Evolutionary conservation across 768 basidiomycete genomes (phyloP), one percentile per base, ranked within the genome.

Genomic region (Suillus clintonianus): DNA sequence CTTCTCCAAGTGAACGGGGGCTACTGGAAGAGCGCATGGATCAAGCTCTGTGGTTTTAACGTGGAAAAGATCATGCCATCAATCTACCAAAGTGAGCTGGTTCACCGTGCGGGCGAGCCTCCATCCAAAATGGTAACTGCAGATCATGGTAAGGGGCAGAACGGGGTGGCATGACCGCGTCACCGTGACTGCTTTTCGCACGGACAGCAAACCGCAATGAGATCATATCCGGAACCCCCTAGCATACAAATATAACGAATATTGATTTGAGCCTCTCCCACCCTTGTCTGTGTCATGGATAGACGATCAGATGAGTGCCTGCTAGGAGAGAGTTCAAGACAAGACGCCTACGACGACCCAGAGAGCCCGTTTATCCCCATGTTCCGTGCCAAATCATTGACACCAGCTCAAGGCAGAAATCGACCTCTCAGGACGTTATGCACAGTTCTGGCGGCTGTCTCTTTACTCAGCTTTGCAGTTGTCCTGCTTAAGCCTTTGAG

Each of bases 401-500:
- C 61, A 14, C 39, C 51, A 22, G 34, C 30, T 17, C 50, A 17
- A 27, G 36, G 59, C 22, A 61, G 39, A 15, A 39, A 5, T 1
- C 62, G 39, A 51, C 27, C 42, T 36, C 30, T 56, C 30, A 32
- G 50, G n/a, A 57, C 39, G n/a, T 24, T 39, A 1, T 62, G 51
- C 43, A 27, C 70, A 13, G 65, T 72, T 14, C 68, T 80, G n/a
- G 67, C 71, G 22, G 51, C 73, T 8, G 60, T 72, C 42, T 72
- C 79, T 14, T 65, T 82, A 17, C 63, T 62, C 41, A 55, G 64
- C 30, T 57, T 72, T 34, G 68, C 41, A 60, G 37, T 62, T 24
- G 14, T 62, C 32, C 13, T 60, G 7, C 50, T 63, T 37, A 62
- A 62, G 24, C 58, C 57, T 39, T 39, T 27, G 32, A 57, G 7